Conservation (phyloP, 768 basidiomycete genomes). For the Pulveroboletus frians region DNA sequence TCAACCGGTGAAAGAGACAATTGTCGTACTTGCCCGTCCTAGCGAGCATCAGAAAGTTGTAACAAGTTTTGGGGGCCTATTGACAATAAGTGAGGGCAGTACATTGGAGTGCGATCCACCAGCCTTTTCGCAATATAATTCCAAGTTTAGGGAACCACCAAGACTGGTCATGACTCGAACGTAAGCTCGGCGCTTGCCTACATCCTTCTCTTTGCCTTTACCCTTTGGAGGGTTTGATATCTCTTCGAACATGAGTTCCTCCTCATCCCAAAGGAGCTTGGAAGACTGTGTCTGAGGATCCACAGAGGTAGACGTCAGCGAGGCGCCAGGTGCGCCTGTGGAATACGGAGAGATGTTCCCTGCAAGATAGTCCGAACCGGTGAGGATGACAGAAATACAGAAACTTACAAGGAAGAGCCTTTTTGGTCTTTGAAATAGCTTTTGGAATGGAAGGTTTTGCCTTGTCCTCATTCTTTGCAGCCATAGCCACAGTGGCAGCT, state of each 20-base stretch:
- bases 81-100: neutral
- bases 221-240: slow-evolving; percentile 75
- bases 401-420: slow-evolving; percentile 60
- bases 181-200: slow-evolving; percentile 88
- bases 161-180: slow-evolving; percentile 92
- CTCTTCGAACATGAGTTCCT: slow-evolving; percentile 97
- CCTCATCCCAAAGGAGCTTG: slow-evolving; percentile 95
- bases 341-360: slow-evolving; percentile 93
- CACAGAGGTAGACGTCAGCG: slow-evolving; percentile 88
- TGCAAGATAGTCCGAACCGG: slow-evolving; percentile 25
- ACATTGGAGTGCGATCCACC: neutral
- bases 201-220: slow-evolving; percentile 90
- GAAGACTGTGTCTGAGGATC: slow-evolving; percentile 65
- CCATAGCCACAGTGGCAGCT: slow-evolving; percentile 25
- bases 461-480: slow-evolving; percentile 32
- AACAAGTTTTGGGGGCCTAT: slow-evolving; percentile 96
- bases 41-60: slow-evolving; percentile 96
- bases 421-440: slow-evolving; percentile 41
- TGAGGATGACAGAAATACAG: neutral
- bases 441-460: slow-evolving; percentile 29
- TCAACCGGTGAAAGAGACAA: slow-evolving; percentile 85
- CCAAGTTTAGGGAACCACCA: slow-evolving; percentile 81
- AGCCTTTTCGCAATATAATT: slow-evolving; percentile 87
- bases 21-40: slow-evolving; percentile 86
- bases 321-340: slow-evolving; percentile 85